Base-by-base conservation (phyloP, 1,284 basidiomycete genomes). In the Apiotrichum brassicae region DNA sequence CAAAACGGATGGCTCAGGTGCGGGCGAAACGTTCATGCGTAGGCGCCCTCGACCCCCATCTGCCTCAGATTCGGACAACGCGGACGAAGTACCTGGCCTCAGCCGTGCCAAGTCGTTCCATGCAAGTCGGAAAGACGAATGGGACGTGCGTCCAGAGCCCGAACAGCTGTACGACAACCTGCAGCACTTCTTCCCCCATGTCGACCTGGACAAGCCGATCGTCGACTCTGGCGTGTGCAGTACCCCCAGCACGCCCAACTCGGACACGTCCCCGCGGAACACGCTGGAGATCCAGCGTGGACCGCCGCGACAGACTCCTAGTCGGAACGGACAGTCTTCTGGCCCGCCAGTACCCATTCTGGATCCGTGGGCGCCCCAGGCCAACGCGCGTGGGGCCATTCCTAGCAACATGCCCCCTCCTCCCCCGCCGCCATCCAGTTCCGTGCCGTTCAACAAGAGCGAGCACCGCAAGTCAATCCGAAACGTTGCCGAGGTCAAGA, bases 141-240 rank as follows among this genome's bases (percentile, higher is more conserved):
- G 52, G 52, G 38, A 49, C 9, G 34, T 54, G 20, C 86, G 95
- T 65, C 95, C 95, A 13, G 83, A 86, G 26, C 84, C 93, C 0
- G 95, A 98, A 68, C 87, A 89, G 63, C 85, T 99, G 48, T 92
- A 93, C 70, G 87, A 97, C 49, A 84, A 87, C 49, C 79, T 98
- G 7, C 89, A 97, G 63, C 84, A 87, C 58, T 97, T 90, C 77
- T 99, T 99, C 79, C 93, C 93, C 0, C 84, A 87, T 60, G 89
- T 97, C 68, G 93, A 98, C 66, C 80, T 98, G 43, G 95, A 98
- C 74, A 87, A 89, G 66, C 94, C 94, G 1, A 84, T 98, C 51
- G 86, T 97, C 49, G 93, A 97, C 58, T 47, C 52, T 1, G 72
- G 84, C 6, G 79, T 79, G 12, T 83, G 86, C 1, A 68, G 63